phyloP scores from a whole-genome alignment of 805 yeast species.

The Suhomyces emberorum region DNA sequence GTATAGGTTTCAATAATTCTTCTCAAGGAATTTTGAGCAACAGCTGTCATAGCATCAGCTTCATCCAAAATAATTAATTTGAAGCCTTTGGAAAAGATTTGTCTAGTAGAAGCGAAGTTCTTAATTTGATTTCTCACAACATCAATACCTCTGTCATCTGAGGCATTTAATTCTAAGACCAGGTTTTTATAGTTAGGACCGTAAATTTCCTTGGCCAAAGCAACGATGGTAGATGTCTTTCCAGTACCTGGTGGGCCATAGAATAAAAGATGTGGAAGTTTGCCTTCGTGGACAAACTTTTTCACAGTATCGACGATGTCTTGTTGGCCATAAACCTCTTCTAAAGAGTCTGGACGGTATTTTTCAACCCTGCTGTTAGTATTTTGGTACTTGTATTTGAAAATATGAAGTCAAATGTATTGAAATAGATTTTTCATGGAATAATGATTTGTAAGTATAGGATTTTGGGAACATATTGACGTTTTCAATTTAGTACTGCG shows the following conservation, averaged over 20 bases:
- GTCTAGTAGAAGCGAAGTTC: constrained; percentile 93
- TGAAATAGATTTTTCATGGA: too few relatives aligned
- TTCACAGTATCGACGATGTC: constrained; percentile 83
- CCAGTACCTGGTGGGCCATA: constrained; percentile 97
- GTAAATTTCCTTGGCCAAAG: constrained; percentile 81
- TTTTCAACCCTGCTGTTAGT: constrained; percentile 74
- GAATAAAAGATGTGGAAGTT: constrained; percentile 86
- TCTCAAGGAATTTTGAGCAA: constrained; percentile 80
- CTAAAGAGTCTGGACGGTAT: constrained; percentile 80
- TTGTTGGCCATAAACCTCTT: constrained; percentile 88
- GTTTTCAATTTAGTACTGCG: too few relatives aligned
- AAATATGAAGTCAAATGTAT: too few relatives aligned
- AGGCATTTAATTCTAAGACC: constrained; percentile 93
- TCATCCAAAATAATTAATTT: constrained; percentile 91
- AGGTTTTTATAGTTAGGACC: constrained; percentile 79
- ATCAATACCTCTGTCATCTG: constrained; percentile 96
- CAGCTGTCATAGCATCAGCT: constrained; percentile 92
- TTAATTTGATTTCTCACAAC: constrained; percentile 98
- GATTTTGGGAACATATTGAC: too few relatives aligned
- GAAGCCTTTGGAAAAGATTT: constrained; percentile 82
- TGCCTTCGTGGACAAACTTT: constrained; percentile 77
- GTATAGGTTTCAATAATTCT: constrained; percentile 89
- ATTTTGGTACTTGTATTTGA: too few relatives aligned
- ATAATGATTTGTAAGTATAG: too few relatives aligned
- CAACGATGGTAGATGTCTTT: constrained; percentile 83